phyloP scores from a whole-genome alignment of 306 rosid genomes.

The Casuarina glauca region DNA sequence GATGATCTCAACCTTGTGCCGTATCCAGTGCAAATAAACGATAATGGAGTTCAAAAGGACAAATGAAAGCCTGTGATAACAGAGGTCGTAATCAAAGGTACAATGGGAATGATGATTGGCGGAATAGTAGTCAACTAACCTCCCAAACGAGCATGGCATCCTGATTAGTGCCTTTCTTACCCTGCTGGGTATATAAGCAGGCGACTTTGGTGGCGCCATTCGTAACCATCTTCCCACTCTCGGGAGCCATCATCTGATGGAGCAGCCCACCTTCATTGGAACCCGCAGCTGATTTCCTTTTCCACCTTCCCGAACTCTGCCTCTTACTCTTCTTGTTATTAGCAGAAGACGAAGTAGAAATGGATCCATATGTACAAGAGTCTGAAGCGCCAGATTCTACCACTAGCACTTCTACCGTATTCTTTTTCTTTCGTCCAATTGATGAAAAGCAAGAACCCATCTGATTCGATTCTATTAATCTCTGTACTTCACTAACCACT shows the following conservation, averaged over 20 bases:
- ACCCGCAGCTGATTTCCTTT: conserved; percentile 15
- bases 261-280: conserved; percentile 8
- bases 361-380: neutral
- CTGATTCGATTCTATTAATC: neutral
- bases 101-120: neutral
- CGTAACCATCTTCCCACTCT: conserved; percentile 29
- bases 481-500: neutral
- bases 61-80: neutral
- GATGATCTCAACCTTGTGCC: neutral
- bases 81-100: neutral
- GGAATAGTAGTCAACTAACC: conserved; percentile 20
- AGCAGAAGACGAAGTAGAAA: neutral
- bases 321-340: conserved; percentile 8
- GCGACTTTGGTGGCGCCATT: conserved; percentile 39
- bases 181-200: conserved; percentile 56
- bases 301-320: conserved; percentile 17
- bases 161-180: conserved; percentile 59
- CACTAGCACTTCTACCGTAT: neutral
- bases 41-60: neutral
- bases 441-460: conserved; percentile 36
- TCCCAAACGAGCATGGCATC: conserved; percentile 61
- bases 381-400: neutral
- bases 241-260: conserved; percentile 33
- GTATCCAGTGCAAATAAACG: neutral
- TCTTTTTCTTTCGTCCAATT: neutral